phyloP scores from a whole-genome alignment of 306 rosid species.

The Pyrus betulifolia region DNA sequence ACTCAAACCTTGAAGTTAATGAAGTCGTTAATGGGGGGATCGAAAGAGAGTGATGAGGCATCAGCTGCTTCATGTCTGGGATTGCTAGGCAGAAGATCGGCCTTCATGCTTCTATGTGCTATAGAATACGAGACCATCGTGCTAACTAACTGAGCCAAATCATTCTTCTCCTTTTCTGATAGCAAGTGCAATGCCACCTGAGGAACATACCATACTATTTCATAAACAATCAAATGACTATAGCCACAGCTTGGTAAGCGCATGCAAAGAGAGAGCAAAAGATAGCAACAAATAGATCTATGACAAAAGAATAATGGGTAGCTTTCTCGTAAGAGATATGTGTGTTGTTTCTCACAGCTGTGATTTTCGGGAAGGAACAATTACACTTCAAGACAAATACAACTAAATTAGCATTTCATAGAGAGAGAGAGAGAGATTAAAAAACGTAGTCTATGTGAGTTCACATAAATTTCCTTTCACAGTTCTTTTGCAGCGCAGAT shows the following conservation, averaged over 20 bases:
- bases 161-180: conserved; percentile 76
- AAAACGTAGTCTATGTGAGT: too few species aligned
- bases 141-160: conserved; percentile 59
- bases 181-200: conserved; percentile 71
- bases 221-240: conserved; percentile 17
- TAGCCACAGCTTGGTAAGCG: neutral
- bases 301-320: neutral
- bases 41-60: conserved; percentile 44
- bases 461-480: too few species aligned
- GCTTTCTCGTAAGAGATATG: neutral
- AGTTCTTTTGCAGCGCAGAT: too few species aligned
- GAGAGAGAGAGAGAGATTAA: neutral
- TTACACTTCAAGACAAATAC: neutral
- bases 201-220: conserved; percentile 12
- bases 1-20: conserved; percentile 68
- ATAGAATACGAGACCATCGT: conserved; percentile 74
- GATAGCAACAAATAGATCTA: neutral
- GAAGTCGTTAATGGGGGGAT: conserved; percentile 65
- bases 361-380: neutral
- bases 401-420: neutral
- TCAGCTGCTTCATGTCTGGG: conserved; percentile 45
- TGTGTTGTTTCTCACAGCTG: neutral
- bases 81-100: conserved; percentile 32
- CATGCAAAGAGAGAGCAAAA: neutral
- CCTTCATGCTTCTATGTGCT: conserved; percentile 54